Evolutionary conservation across 495 filamentous ascomycete genomes (phyloP), one percentile per base, ranked within the genome.

Genomic region (Aspergillus incahuasiensis): DNA sequence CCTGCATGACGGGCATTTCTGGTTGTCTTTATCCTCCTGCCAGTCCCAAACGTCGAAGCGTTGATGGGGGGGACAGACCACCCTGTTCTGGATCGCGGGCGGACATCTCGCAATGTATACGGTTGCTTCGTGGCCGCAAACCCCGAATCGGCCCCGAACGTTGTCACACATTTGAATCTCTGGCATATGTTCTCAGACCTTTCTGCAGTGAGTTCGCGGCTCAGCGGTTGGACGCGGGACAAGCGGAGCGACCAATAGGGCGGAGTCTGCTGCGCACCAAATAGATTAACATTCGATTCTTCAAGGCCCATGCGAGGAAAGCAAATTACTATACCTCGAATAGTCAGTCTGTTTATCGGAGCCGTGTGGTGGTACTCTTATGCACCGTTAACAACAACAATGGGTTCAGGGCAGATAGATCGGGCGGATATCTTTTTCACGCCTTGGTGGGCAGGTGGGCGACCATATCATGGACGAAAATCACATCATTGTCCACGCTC

Each of bases 1-100:
- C 28, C 50, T 51, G 39, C 61, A 63, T 3, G 54, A 59, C 12
- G 55, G 62, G 28, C 58, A 64, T 30, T 34, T 45, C 5, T 64
- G 58, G 22, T 61, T 52, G 25, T 61, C 55, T 5, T 56, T 56
- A 39, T 64, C 58, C 28, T 63, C 61, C 40, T 63, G 61, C 61
- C 61, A 63, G 55, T 63, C 61, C 56, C 57, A 59, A 20, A 63
- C 61, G 16, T 63, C 61, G 20, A 55, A 24, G 22, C 61, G 61
- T 40, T 56, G 61, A 40, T 51, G n/a, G 12, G 61, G 57, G 16
- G 61, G 61, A 53, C 61, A 63, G 25, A 53, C 53, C 40, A 55
- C 50, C 39, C 41, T 38, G 25, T 58, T 63, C 25, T 60, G 61
- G 25, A 63, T 60, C 24, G 61, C 61, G 11, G 54, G 44, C 5